Conservation (phyloP, 2,329 filamentous ascomycete genomes). For the Fusarium praegraminearum region DNA sequence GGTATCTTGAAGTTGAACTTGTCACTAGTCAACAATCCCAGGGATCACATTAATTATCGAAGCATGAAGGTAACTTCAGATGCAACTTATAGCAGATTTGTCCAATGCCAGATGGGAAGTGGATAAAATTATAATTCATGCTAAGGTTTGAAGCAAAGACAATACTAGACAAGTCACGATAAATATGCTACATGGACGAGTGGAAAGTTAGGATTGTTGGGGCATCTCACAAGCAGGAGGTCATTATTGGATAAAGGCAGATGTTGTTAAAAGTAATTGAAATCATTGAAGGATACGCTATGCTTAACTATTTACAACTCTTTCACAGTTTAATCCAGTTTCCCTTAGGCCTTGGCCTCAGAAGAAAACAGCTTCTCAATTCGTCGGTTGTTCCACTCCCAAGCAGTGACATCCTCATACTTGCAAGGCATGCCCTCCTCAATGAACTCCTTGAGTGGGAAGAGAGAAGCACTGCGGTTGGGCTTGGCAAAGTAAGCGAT, state of each 20-base stretch:
- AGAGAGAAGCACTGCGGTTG: constrained; percentile 47
- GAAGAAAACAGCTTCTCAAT: constrained; percentile 44
- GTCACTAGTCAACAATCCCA: not conserved
- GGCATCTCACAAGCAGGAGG: fast-evolving
- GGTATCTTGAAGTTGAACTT: not conserved
- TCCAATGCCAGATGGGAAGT: no score
- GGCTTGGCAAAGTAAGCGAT: constrained; percentile 50
- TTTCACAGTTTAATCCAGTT: not conserved
- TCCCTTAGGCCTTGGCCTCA: constrained; percentile 6
- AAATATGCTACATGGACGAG: fast-evolving
- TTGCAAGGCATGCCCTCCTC: constrained; percentile 35
- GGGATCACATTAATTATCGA: no score
- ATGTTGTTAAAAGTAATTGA: not conserved
- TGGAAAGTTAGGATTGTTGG: fast-evolving
- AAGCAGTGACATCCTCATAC: constrained; percentile 52
- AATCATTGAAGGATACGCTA: not conserved
- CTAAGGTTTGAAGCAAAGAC: fast-evolving
- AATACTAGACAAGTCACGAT: not conserved
- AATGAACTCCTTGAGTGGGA: constrained; percentile 50
- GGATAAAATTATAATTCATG: fast-evolving
- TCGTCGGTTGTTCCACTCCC: constrained; percentile 50
- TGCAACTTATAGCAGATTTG: not conserved
- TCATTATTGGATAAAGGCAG: not conserved
- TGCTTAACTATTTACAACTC: constrained; percentile 8
- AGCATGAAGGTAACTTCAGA: no score